phyloP scores from a whole-genome alignment of 805 yeast genomes.

The Scheffersomyces ergatensis region DNA sequence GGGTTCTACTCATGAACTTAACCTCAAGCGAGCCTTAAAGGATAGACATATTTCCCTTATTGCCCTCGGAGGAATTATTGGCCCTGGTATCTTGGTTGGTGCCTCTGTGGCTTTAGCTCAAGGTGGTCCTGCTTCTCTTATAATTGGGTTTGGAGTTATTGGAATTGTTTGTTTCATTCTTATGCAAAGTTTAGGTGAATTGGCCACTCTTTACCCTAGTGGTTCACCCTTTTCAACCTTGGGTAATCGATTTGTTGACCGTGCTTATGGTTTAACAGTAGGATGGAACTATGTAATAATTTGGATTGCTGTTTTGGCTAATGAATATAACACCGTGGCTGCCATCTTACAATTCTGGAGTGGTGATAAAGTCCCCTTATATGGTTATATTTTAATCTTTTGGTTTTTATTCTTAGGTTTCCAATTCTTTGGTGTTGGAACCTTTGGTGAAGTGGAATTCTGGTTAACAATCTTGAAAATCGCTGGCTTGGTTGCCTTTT shows the following conservation, averaged over 20 bases:
- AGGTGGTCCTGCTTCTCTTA: slow-evolving; percentile 49
- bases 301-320: slow-evolving; percentile 55
- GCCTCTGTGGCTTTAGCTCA: slow-evolving; percentile 48
- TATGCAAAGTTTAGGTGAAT: slow-evolving; percentile 57
- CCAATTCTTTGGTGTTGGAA: slow-evolving; percentile 49
- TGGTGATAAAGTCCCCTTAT: slow-evolving; percentile 50
- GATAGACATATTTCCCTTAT: slow-evolving; percentile 51
- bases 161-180: slow-evolving; percentile 40
- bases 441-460: slow-evolving; percentile 59
- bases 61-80: slow-evolving; percentile 58
- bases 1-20: too few relatives aligned
- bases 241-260: slow-evolving; percentile 50
- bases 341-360: slow-evolving; percentile 46
- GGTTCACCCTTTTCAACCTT: slow-evolving; percentile 51
- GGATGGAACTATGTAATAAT: slow-evolving; percentile 53
- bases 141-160: slow-evolving; percentile 50
- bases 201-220: slow-evolving; percentile 52
- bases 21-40: slow-evolving; percentile 46
- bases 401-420: slow-evolving; percentile 49
- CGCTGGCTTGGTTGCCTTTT: slow-evolving; percentile 46
- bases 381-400: slow-evolving; percentile 53
- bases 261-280: slow-evolving; percentile 56
- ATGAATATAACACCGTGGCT: slow-evolving; percentile 54
- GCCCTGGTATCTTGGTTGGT: slow-evolving; percentile 58
- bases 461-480: slow-evolving; percentile 51